A percentile compares a stretch with the other conserved stretches of the same genome.
phyloP scores from a whole-genome alignment of 352 stramenopile species.

The Phytophthora constricta region DNA sequence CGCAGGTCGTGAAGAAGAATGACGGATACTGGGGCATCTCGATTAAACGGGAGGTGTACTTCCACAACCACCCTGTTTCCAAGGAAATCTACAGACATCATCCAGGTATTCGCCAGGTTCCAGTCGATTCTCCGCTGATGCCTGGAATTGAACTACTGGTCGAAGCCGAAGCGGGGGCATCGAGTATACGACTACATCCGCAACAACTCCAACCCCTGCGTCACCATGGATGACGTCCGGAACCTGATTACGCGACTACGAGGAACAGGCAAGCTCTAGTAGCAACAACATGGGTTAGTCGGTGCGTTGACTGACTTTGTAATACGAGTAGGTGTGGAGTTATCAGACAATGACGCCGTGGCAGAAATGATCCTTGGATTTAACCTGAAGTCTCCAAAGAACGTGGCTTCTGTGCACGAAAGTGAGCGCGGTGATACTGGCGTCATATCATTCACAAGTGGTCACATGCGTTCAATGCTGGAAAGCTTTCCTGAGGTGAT shows the following conservation, averaged over 20 bases:
- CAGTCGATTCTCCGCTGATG: background rate
- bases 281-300: too few relatives aligned
- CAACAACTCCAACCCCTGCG: conserved; percentile 8
- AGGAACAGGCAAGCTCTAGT: background rate
- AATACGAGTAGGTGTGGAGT: background rate
- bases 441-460: conserved; percentile 7
- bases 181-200: conserved; percentile 20
- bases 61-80: conserved; percentile 10
- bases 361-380: conserved; percentile 13
- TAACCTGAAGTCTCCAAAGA: background rate
- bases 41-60: conserved; percentile 7
- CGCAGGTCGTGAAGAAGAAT: background rate
- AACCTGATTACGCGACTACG: conserved; percentile 4
- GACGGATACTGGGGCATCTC: conserved; percentile 9
- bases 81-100: conserved; percentile 15
- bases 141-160: conserved; percentile 14
- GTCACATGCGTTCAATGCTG: conserved; percentile 11
- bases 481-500: conserved; percentile 7
- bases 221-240: conserved; percentile 7
- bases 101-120: conserved; percentile 27
- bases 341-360: conserved; percentile 1
- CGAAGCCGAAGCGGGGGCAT: background rate
- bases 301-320: background rate
- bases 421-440: conserved; percentile 15
- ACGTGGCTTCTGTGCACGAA: conserved; percentile 12